Evolutionary conservation across 495 filamentous ascomycete genomes (phyloP), one percentile per base, ranked within the genome.

Genomic region (Hyaloscypha bicolor): DNA sequence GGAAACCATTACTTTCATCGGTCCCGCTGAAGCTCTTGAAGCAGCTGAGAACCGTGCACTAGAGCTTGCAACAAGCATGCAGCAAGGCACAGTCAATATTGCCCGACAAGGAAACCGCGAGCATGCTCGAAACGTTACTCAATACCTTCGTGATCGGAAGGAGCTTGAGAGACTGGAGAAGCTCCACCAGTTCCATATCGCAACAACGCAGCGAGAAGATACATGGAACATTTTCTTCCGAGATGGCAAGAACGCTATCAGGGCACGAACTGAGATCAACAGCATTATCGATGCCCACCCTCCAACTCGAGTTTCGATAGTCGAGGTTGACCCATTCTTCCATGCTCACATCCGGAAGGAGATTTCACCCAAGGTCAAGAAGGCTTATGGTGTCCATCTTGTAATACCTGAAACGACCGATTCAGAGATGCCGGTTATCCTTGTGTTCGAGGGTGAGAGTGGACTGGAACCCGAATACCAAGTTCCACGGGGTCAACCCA

Each of bases 191-290:
- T 88, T 93, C 25, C 89, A 91, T 71, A 93, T 99, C 72, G 89
- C 90, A 53, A 85, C 93, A 0, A 91, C 93, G 21, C 22, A 56
- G 9, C 56, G 29, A n/a, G 85, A 82, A 35, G 80, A 81, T 21
- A 86, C 87, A 0, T 96, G 92, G 92, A 88, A 95, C 74, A 82
- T 97, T 16, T 97, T 91, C 77, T 89, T 92, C 4, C 84, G 90
- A 51, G 90, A 96, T 70, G 88, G 88, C 66, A 95, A 93, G 83
- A 95, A 91, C 73, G 86, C 86, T 8, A 88, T 94, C 71, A 88
- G 88, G 65, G 93, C 93, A 31, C 88, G 91, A 61, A 86, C 86
- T 16, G 93, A 96, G 69, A 91, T 97, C 75, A 90, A 87, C 78
- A 89, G 86, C 71, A 81, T 96, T 42, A 85, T 96, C 66, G 87